phyloP scores from a whole-genome alignment of 176 grass and related monocot genomes.

The Oryza coarctata region DNA sequence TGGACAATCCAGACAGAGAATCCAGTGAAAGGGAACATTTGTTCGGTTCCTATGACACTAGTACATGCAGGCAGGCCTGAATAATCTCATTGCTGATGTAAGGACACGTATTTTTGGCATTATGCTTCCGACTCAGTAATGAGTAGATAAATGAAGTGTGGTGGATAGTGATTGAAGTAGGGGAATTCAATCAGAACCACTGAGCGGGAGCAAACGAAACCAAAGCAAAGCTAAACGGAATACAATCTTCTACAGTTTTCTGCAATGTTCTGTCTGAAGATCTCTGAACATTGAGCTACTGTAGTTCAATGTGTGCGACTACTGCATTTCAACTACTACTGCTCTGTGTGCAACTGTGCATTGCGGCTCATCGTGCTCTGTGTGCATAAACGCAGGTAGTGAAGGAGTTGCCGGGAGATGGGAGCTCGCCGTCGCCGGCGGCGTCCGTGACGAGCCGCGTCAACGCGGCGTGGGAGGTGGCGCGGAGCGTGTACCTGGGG shows the following conservation, averaged over 20 bases:
- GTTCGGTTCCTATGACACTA: background rate
- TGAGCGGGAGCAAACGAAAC: background rate
- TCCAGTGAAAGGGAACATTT: background rate
- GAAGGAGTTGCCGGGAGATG: slow-evolving; percentile 39
- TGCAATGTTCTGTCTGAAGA: background rate
- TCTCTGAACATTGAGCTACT: background rate
- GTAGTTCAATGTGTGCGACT: too few relatives aligned
- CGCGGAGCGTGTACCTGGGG: slow-evolving; percentile 31
- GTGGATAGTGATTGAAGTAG: background rate
- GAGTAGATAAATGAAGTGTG: background rate
- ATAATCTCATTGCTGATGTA: background rate
- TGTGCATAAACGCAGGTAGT: slow-evolving; percentile 20
- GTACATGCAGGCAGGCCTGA: background rate
- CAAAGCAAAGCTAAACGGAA: background rate
- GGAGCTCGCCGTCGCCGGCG: background rate
- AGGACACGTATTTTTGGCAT: background rate
- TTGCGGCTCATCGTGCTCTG: too few relatives aligned
- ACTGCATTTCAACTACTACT: too few relatives aligned
- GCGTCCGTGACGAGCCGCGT: slow-evolving; percentile 12
- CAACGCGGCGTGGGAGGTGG: slow-evolving; percentile 45
- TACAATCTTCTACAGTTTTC: background rate
- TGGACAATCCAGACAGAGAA: background rate
- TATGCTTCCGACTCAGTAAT: background rate
- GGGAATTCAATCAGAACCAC: background rate
- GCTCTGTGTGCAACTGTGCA: too few relatives aligned